These are phyloP conservation scores for Citrullus mucosospermus DNA, from an alignment of 306 rosid genomes.

Conservation along the genomic window DNA sequence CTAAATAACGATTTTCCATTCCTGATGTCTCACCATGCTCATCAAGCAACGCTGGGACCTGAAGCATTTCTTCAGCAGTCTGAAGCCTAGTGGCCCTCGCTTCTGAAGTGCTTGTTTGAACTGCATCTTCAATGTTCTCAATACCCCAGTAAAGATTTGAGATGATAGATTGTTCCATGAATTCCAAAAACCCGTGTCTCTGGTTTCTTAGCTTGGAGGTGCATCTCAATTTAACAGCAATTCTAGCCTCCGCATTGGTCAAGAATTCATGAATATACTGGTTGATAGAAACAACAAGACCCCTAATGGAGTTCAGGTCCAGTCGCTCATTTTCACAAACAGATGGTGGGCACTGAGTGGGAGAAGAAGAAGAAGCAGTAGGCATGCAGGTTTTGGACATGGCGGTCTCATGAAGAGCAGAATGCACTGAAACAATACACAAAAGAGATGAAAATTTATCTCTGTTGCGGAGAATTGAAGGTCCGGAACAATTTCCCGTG, in stretches of 20 bases:
- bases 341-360: conserved; percentile 11
- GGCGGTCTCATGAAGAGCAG: conserved; percentile 5
- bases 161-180: conserved; percentile 51
- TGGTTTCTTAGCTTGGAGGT: conserved; percentile 31
- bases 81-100: conserved; percentile 26
- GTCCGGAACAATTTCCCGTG: conserved; percentile 45
- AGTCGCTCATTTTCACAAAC: conserved; percentile 23
- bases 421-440: neutral
- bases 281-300: conserved; percentile 37
- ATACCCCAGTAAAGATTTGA: conserved; percentile 63
- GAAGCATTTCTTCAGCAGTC: conserved; percentile 71
- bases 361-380: conserved; percentile 11
- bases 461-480: conserved; percentile 8
- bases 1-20: conserved; percentile 36
- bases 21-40: conserved; percentile 52
- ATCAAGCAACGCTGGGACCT: conserved; percentile 64
- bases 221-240: conserved; percentile 32
- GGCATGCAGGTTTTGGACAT: conserved; percentile 13
- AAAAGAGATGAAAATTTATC: conserved; percentile 7
- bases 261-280: conserved; percentile 30
- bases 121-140: conserved; percentile 48
- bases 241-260: conserved; percentile 32
- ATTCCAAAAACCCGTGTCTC: conserved; percentile 48
- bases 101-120: conserved; percentile 25
- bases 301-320: conserved; percentile 43